Evolutionary conservation across 805 yeast species (phyloP), one percentile per base, ranked within the genome.

Genomic region (Kuraishia borneana): DNA sequence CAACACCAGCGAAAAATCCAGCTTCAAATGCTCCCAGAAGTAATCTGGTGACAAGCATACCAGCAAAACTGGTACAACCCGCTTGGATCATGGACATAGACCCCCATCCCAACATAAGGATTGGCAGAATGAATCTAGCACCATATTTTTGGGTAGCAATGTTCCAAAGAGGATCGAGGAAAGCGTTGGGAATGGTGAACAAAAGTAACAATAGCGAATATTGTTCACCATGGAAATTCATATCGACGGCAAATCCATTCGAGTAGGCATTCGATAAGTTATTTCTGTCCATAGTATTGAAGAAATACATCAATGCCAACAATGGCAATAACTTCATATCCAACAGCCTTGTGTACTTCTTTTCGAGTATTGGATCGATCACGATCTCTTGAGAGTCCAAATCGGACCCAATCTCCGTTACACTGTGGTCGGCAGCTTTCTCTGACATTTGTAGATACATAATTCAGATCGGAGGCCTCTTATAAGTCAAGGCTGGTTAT

Each of bases 201-300:
- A 67, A 58, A 3, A 69, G 60, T 13, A 31, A 22, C 56, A 65
- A 56, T 22, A 58, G 44, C 42, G 65, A 65, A 67, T 68, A 68
- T 36, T 65, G 53, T 19, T 56, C 50, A 16, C 65, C 68, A 3
- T 43, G 42, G 32, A 68, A 58, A 23, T 56, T 56, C 16, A 68
- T 45, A 39, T 68, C 70, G 4, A 37, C 42, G 18, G 58, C 67
- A 32, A 68, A 43, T 21, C 65, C 66, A 38, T 64, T 63, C 2
- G 70, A 65, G 42, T 65, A 64, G 14, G 73, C 73, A 44, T 68
- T 67, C n/a, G 66, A 59, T 32, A 68, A 65, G 41, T 68, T 68
- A n/a, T 69, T 68, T 40, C 62, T 64, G 43, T 68, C 72, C 36
- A 68, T 54, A 10, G 70, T 64, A 41, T 65, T 65, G 49, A 65